These are phyloP conservation scores for Hibiscus syriacus DNA, from an alignment of 345 rosid genomes.

Conservation along the genomic window DNA sequence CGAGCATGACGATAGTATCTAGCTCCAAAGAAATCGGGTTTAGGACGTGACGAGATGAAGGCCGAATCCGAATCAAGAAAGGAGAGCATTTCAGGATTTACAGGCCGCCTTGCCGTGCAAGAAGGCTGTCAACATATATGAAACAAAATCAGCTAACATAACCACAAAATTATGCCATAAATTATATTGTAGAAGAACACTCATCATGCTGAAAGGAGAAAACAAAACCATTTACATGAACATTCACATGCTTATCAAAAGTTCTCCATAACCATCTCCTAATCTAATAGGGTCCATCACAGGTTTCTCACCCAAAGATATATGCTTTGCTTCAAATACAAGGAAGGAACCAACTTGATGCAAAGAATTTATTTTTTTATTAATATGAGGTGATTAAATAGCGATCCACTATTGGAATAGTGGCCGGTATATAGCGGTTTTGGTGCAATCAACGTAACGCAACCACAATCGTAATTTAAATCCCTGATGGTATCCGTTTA, in stretches of 20 bases:
- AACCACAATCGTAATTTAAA: no score
- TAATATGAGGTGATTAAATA: no score
- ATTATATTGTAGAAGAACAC: not conserved
- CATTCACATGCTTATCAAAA: slow-evolving; percentile 13
- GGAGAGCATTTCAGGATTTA: slow-evolving; percentile 34
- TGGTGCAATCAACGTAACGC: no score
- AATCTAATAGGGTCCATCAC: slow-evolving; percentile 10
- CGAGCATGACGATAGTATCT: slow-evolving; percentile 64
- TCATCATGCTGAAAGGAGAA: not conserved
- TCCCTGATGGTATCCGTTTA: no score
- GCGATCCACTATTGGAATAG: no score
- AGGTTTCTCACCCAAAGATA: slow-evolving; percentile 8
- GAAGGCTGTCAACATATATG: slow-evolving; percentile 41
- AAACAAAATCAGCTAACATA: slow-evolving; percentile 10
- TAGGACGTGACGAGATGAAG: slow-evolving; percentile 28
- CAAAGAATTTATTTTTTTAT: no score
- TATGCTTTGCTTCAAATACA: not conserved
- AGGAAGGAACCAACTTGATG: not conserved
- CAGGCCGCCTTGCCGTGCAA: slow-evolving; percentile 28
- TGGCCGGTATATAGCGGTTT: no score
- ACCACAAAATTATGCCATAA: not conserved
- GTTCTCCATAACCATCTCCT: slow-evolving; percentile 13
- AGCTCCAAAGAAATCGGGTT: slow-evolving; percentile 36
- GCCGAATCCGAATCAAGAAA: slow-evolving; percentile 37
- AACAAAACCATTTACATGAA: not conserved